phyloP scores from a whole-genome alignment of 805 yeast species.

The Yamadazyma phyllophila region DNA sequence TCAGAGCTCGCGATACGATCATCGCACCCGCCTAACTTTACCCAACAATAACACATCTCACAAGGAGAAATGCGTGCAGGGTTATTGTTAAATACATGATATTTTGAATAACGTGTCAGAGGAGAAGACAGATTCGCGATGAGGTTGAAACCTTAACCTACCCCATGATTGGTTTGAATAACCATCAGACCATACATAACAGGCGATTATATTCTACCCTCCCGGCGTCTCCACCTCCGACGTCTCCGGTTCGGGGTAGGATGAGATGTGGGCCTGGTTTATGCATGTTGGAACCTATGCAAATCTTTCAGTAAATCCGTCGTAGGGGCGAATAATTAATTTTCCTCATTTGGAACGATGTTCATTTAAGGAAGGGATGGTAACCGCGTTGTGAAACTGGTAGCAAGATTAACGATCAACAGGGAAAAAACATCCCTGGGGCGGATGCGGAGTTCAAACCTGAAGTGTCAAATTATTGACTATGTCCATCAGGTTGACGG shows the following conservation, averaged over 20 bases:
- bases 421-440: not conserved
- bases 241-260: not conserved
- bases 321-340: constrained; percentile 3
- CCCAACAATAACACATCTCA: not conserved
- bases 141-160: not conserved
- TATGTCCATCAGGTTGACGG: not conserved
- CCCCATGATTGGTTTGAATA: not conserved
- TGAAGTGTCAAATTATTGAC: not conserved
- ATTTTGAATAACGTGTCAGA: not conserved
- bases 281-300: not conserved
- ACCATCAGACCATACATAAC: not conserved
- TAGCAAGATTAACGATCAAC: not conserved
- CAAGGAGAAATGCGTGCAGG: not conserved
- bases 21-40: not conserved
- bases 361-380: not conserved
- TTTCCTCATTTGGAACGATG: constrained; percentile 2
- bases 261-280: no score
- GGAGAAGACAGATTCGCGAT: not conserved
- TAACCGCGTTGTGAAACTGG: constrained; percentile 6
- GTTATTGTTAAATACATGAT: no score
- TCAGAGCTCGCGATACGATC: not conserved
- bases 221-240: not conserved
- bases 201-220: not conserved
- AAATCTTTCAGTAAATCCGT: not conserved
- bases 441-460: not conserved